Percentiles rank a stretch among this genome's conserved stretches.
Conservation (phyloP, 2,329 filamentous ascomycete genomes). For the Ceratocystis eucalypticola region DNA sequence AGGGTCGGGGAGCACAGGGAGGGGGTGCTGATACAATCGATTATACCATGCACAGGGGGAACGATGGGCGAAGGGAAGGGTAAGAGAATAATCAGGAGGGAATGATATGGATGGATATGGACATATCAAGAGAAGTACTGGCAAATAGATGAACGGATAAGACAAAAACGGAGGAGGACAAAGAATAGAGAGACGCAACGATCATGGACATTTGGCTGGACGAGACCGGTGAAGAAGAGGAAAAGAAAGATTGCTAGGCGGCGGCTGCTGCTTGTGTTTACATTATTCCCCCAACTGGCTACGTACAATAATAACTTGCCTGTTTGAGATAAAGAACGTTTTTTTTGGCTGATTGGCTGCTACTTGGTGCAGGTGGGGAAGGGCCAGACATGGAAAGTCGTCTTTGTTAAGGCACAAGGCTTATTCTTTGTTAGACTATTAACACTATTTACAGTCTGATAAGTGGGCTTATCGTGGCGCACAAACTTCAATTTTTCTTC, state of each 20-base stretch:
- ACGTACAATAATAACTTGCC: neutral
- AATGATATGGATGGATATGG: neutral
- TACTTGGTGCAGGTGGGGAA: no score
- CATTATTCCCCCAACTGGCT: no score
- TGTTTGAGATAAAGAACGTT: neutral
- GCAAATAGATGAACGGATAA: neutral
- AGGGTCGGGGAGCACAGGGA: neutral
- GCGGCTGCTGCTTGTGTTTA: no score
- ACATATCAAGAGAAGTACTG: neutral
- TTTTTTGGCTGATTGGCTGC: no score
- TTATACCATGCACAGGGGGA: neutral
- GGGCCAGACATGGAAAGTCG: neutral
- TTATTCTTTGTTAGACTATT: neutral
- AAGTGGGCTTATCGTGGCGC: neutral
- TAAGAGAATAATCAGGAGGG: neutral
- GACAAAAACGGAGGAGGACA: neutral
- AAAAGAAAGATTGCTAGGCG: no score
- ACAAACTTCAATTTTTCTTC: constrained; percentile 8
- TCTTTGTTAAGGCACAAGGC: neutral
- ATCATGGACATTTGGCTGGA: no score
- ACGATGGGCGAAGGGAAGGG: neutral
- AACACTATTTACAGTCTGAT: neutral
- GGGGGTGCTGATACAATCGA: neutral
- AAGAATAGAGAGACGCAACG: neutral
- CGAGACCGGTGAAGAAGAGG: no score